These are phyloP conservation scores for Fusarium algeriense DNA, from an alignment of 2,329 filamentous ascomycete genomes.

Conservation along the genomic window DNA sequence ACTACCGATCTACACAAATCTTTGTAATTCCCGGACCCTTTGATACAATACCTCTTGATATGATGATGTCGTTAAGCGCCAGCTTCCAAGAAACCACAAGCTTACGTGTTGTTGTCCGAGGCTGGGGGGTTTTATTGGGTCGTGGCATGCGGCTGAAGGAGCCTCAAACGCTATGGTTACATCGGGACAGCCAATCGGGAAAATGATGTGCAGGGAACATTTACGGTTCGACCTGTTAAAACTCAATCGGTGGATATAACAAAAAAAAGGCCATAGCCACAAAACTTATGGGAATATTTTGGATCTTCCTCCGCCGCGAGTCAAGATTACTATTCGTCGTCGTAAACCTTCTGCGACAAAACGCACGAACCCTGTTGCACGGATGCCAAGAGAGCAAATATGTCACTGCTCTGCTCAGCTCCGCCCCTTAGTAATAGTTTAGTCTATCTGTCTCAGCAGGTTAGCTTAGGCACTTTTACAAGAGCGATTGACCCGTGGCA, in stretches of 20 bases:
- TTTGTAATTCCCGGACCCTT: not conserved
- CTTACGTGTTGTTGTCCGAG: not conserved
- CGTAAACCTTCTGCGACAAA: not conserved
- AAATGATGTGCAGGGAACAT: not conserved
- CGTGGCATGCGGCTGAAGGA: not conserved
- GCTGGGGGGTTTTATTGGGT: not conserved
- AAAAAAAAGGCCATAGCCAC: not conserved
- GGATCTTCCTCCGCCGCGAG: not conserved
- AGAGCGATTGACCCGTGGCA: not conserved
- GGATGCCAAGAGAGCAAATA: not conserved
- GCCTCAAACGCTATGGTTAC: not conserved
- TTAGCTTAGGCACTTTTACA: not conserved
- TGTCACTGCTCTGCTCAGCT: not conserved
- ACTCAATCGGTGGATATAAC: not conserved
- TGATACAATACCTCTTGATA: not conserved
- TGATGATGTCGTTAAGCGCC: not conserved
- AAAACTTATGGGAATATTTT: not conserved
- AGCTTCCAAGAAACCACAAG: not conserved
- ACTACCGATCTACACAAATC: not conserved
- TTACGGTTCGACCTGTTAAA: conserved; percentile 3
- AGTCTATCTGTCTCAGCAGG: not conserved
- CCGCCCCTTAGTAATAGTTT: not conserved
- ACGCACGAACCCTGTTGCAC: not conserved
- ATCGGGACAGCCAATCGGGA: not conserved
- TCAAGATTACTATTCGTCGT: not conserved